Percentiles rank a stretch among this genome's conserved stretches.
These are phyloP conservation scores for Testicularia cyperi DNA, from an alignment of 1,284 basidiomycete genomes.

Conservation along the genomic window DNA sequence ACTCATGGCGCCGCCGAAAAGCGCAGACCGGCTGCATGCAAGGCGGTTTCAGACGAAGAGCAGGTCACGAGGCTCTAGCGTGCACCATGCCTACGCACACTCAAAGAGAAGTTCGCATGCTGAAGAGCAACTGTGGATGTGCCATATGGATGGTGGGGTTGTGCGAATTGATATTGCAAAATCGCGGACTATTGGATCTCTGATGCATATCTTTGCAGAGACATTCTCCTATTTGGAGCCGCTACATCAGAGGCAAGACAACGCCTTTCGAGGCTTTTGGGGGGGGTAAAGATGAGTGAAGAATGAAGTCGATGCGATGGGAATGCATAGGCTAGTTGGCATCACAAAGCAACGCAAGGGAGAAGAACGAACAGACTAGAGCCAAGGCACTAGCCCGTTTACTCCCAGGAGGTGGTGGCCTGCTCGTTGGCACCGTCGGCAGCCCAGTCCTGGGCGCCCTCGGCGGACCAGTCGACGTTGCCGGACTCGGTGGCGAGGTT, in stretches of 20 bases:
- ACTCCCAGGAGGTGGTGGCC: conserved; percentile 39
- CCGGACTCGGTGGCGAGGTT: conserved; percentile 47
- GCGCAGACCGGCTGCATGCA: too few relatives aligned
- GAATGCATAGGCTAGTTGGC: too few relatives aligned
- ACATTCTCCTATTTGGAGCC: conserved; percentile 43
- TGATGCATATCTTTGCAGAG: conserved; percentile 39
- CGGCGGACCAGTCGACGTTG: conserved; percentile 77
- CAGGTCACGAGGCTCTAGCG: too few relatives aligned
- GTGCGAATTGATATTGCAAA: too few relatives aligned
- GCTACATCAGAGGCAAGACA: conserved; percentile 50
- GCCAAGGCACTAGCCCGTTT: too few relatives aligned
- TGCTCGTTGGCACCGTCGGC: conserved; percentile 52
- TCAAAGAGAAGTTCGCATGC: too few relatives aligned
- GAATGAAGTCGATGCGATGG: neutral
- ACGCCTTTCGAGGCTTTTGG: conserved; percentile 44
- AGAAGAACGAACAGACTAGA: neutral
- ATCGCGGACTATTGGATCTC: conserved; percentile 49
- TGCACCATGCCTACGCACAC: too few relatives aligned
- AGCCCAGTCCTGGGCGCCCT: conserved; percentile 62
- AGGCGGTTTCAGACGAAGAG: too few relatives aligned
- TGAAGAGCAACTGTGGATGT: too few relatives aligned
- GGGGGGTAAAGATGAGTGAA: conserved; percentile 1
- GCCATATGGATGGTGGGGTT: too few relatives aligned
- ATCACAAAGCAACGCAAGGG: conserved; percentile 1
- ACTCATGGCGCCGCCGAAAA: too few relatives aligned